Conservation (phyloP, 106 monocot genomes). For the Dioscorea zingiberensis region DNA sequence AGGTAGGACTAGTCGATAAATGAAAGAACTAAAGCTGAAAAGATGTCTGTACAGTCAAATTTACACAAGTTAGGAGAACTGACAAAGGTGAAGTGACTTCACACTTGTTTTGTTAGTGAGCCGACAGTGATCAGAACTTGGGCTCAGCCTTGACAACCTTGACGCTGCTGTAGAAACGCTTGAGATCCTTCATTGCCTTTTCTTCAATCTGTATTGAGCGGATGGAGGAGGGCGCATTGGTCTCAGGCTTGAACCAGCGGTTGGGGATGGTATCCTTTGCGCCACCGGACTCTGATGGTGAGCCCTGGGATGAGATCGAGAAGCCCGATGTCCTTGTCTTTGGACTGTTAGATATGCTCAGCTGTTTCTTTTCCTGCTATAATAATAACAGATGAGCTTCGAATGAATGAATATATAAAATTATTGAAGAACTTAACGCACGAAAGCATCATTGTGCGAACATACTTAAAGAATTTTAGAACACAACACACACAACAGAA, state of each 20-base stretch:
- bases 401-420: too few relatives aligned
- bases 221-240: conserved; percentile 77
- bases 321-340: conserved; percentile 70
- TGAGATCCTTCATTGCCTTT: conserved; percentile 92
- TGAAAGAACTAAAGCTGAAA: conserved; percentile 4
- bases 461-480: not conserved
- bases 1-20: not conserved
- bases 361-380: conserved; percentile 71
- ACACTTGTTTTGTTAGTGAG: not conserved
- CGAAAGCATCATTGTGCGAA: not conserved
- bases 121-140: conserved; percentile 11
- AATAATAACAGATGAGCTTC: not conserved
- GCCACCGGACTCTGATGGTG: conserved; percentile 33
- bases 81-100: not conserved
- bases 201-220: conserved; percentile 96
- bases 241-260: conserved; percentile 97
- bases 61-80: conserved; percentile 12
- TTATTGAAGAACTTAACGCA: not conserved
- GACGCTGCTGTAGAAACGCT: conserved; percentile 82
- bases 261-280: conserved; percentile 47
- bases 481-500: not conserved
- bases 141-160: conserved; percentile 61
- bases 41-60: conserved; percentile 36
- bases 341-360: conserved; percentile 55
- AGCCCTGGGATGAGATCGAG: conserved; percentile 22